Evolutionary conservation across 257 asterid species (phyloP).

Genomic region (Ophiorrhiza pumila): DNA sequence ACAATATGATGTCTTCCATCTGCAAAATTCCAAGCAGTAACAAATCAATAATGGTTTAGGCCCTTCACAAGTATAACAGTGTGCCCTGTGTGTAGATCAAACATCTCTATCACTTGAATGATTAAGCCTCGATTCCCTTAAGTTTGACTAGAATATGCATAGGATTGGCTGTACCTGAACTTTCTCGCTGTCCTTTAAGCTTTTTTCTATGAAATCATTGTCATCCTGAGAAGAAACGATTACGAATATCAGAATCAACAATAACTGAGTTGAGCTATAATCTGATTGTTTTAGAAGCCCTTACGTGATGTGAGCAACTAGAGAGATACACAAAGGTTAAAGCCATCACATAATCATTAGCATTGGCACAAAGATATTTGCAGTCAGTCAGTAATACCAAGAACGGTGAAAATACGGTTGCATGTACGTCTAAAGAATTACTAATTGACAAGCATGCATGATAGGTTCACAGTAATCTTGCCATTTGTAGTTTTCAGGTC

Average conservation of each 20-base stretch:
- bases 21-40: constrained; percentile 23
- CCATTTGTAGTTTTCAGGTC: not conserved
- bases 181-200: constrained; percentile 61
- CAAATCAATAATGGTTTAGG: not conserved
- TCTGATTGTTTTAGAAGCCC: not conserved
- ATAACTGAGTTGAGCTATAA: not conserved
- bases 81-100: not conserved
- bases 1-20: constrained; percentile 59
- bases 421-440: not conserved
- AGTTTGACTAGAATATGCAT: not conserved
- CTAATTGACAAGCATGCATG: not conserved
- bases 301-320: not conserved
- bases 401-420: no score
- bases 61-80: not conserved
- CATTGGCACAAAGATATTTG: not conserved
- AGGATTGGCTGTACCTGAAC: constrained; percentile 56
- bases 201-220: constrained; percentile 38
- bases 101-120: not conserved
- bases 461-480: no score
- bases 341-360: not conserved
- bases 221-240: constrained; percentile 45
- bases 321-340: not conserved
- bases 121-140: not conserved
- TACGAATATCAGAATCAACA: not conserved
- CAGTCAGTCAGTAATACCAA: not conserved